Conservation (phyloP, 2,329 filamentous ascomycete genomes). For the Cladosporium austrohemisphaericum region DNA sequence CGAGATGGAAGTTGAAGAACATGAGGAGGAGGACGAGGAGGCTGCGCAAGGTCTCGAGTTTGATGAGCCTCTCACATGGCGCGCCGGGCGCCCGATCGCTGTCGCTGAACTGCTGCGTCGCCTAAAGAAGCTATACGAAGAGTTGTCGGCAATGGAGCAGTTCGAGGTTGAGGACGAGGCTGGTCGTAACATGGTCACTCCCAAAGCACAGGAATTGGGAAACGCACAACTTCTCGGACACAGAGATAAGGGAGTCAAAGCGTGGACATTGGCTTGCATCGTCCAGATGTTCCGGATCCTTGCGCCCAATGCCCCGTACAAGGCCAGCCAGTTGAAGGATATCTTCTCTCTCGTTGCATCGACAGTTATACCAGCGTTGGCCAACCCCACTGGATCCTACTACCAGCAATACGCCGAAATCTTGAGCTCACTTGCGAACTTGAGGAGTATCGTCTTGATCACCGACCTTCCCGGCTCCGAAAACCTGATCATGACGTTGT, state of each 20-base stretch:
- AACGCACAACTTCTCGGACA: slow-evolving; percentile 78
- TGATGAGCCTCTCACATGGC: slow-evolving; percentile 84
- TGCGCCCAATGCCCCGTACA: slow-evolving; percentile 93
- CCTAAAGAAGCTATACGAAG: slow-evolving; percentile 73
- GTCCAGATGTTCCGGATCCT: slow-evolving; percentile 91
- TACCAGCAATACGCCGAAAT: slow-evolving; percentile 92
- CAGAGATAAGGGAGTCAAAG: slow-evolving; percentile 89
- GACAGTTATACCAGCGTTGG: slow-evolving; percentile 76
- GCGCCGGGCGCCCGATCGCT: slow-evolving; percentile 82
- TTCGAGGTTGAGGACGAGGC: slow-evolving; percentile 57
- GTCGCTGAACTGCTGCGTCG: slow-evolving; percentile 77
- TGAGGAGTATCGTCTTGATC: slow-evolving; percentile 90
- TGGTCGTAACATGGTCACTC: slow-evolving; percentile 75
- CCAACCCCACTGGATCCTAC: slow-evolving; percentile 83
- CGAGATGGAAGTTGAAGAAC: slow-evolving; percentile 21
- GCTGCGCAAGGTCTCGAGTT: slow-evolving; percentile 58
- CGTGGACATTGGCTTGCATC: slow-evolving; percentile 81
- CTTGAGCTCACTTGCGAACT: slow-evolving; percentile 79
- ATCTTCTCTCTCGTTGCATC: slow-evolving; percentile 88
- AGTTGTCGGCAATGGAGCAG: slow-evolving; percentile 82
- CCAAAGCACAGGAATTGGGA: slow-evolving; percentile 80
- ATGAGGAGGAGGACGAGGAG: slow-evolving; percentile 18
- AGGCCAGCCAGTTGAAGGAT: slow-evolving; percentile 86
- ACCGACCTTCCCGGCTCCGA: slow-evolving; percentile 83
- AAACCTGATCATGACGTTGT: slow-evolving; percentile 73